Conservation (phyloP, 306 rosid genomes). For the Pyrus bretschneideri region DNA sequence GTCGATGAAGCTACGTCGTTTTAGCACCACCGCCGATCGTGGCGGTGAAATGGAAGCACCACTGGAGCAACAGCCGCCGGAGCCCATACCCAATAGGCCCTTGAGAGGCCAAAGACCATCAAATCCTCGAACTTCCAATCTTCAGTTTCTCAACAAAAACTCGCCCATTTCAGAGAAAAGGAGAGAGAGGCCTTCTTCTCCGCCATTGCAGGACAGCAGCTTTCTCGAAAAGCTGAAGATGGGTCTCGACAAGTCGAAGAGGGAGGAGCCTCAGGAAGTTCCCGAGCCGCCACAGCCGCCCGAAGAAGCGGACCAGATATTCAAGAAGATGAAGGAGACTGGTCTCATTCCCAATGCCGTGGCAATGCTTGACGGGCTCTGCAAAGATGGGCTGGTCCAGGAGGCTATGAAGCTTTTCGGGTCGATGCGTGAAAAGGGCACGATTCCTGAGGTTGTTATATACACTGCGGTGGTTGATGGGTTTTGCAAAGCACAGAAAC, state of each 20-base stretch:
- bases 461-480: conserved; percentile 95
- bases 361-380: conserved; percentile 95
- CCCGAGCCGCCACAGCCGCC: conserved; percentile 25
- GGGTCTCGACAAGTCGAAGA: conserved; percentile 20
- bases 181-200: conserved; percentile 9
- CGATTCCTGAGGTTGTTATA: conserved; percentile 82
- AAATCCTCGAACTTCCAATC: conserved; percentile 14
- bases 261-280: conserved; percentile 20
- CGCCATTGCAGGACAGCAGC: conserved; percentile 35
- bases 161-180: conserved; percentile 2
- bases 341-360: conserved; percentile 92
- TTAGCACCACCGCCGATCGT: conserved; percentile 28
- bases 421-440: conserved; percentile 79
- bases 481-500: conserved; percentile 59
- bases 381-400: conserved; percentile 90
- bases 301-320: conserved; percentile 70
- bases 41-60: conserved; percentile 1
- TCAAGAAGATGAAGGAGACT: conserved; percentile 88
- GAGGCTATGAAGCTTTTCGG: conserved; percentile 91
- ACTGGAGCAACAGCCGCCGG: conserved; percentile 12
- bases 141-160: conserved; percentile 22
- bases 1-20: conserved; percentile 25
- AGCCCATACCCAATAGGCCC: conserved; percentile 35
- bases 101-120: conserved; percentile 25
- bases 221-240: conserved; percentile 77